Base-by-base conservation (phyloP, 169 alveolate genomes). In the Blepharisma undulans region DNA sequence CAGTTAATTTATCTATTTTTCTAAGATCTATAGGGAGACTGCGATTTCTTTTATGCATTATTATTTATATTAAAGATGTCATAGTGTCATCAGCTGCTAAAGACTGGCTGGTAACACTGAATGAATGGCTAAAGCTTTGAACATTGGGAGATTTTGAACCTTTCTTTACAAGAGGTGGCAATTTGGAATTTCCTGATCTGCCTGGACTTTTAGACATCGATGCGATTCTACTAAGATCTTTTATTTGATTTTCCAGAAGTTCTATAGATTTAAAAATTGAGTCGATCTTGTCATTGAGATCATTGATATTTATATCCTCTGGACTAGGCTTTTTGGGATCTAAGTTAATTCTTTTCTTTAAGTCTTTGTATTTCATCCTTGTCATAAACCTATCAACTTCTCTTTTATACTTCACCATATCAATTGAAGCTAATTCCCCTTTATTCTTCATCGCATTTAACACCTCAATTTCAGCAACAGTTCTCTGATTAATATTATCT, bases 401-500 rank as follows among this genome's bases (percentile, higher is more conserved):
- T 48, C 14, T 48, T 48, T 48, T 48, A 48, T 48, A 48, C 66
- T 48, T 48, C 14, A 48, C 86, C 29, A 78, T 25, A 32, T 32
- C 27, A 8, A 21, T 78, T 78, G 29, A 21, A 29, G 2, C 27
- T 4, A 82, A 4, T 16, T 30, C 29, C 18, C 25, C 89, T 36
- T 32, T 82, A 0, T 59, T 60, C 14, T 32, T 21, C 36, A 82
- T 22, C 0, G 29, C 78, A 4, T 29, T n/a, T 19, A 86, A 12
- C 16, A n/a, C 29, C 27, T 86, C 36, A 19, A 71, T n/a, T 33
- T 86, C 91, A 6, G 29, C 72, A 7, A 22, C 14, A 10, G 93
- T 87, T 72, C 84, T 91, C 34, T 84, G 36, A 88, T 85, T 88
- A 36, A 78, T 88, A 12, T 82, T 85, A 30, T 89, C 81, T 61